Base-by-base conservation (phyloP, 805 yeast genomes). In the Starmerella sp. region DNA sequence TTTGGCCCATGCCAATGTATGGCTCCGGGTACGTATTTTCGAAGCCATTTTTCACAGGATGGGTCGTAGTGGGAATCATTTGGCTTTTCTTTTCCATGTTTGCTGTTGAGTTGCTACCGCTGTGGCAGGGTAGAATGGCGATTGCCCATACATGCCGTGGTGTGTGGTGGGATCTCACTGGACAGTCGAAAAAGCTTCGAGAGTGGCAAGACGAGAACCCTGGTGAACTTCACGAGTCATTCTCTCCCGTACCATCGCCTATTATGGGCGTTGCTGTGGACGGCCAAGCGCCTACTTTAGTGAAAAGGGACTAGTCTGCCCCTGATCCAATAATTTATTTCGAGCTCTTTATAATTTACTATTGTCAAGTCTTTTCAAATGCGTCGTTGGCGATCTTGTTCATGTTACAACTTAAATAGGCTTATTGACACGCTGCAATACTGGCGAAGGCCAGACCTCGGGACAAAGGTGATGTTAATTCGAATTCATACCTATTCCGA, bases 1-100 rank as follows among this genome's bases (percentile, higher is more conserved):
- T 88, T 34, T 87, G 95, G 93, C 96, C 96, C 64, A 85, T 88
- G 88, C 96, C 96, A 60, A 83, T 89, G 93, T 88, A 83, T 67
- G 96, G 95, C 35, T 66, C 83, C 5, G 76, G 78, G 3, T 88
- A 88, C 65, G 74, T 88, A 42, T 89, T 88, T 70, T 79, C 86
- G 52, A 82, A 79, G 67, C 69, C 68, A 54, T 86, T 86, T 71
- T 89, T 88, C 69, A 85, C 93, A 6, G 96, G 95, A 46, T 89
- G 96, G 96, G 78, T 89, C 49, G 80, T 76, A 38, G 95, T 88
- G 34, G 81, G 83, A 56, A 79, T 89, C 52, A 80, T 87, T 56
- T 88, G 95, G 95, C 71, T 86, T 37, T 86, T 86, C 70, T 48
- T 62, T 37, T 64, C 71, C 4, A 53, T 66, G 0, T 75, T 76